Conservation (phyloP, 106 monocot species). For the Dendrobium huoshanense region DNA sequence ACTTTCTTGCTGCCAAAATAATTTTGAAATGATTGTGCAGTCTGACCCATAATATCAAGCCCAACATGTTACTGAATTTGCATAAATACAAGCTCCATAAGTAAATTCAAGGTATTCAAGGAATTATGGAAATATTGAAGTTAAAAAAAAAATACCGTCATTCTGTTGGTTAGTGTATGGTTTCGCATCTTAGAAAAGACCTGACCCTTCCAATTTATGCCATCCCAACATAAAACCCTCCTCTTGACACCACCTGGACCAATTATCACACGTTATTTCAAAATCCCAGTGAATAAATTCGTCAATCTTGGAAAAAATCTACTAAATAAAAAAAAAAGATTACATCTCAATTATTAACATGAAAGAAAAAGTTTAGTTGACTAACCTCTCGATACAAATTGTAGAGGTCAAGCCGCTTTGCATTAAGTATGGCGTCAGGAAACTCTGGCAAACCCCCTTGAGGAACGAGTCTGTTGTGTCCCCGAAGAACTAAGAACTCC, state of each 20-base stretch:
- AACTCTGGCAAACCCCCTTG: slow-evolving; percentile 77
- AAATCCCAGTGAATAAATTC: slow-evolving; percentile 1
- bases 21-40: no score
- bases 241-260: slow-evolving; percentile 80
- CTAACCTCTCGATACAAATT: slow-evolving; percentile 85
- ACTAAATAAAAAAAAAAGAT: not conserved
- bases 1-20: no score
- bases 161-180: slow-evolving; percentile 78
- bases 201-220: slow-evolving; percentile 95
- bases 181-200: slow-evolving; percentile 96
- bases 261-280: not conserved
- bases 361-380: not conserved
- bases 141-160: slow-evolving; percentile 47
- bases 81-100: no score
- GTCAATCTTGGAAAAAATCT: not conserved
- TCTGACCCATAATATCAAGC: no score
- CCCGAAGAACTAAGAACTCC: slow-evolving; percentile 62
- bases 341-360: not conserved
- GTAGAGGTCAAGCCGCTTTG: slow-evolving; percentile 75
- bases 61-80: no score
- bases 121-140: no score
- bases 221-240: slow-evolving; percentile 91
- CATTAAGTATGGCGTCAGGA: slow-evolving; percentile 88
- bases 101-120: no score
- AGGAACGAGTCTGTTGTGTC: slow-evolving; percentile 70